Conservation (phyloP, 345 rosid genomes). For the Alliaria petiolata region DNA sequence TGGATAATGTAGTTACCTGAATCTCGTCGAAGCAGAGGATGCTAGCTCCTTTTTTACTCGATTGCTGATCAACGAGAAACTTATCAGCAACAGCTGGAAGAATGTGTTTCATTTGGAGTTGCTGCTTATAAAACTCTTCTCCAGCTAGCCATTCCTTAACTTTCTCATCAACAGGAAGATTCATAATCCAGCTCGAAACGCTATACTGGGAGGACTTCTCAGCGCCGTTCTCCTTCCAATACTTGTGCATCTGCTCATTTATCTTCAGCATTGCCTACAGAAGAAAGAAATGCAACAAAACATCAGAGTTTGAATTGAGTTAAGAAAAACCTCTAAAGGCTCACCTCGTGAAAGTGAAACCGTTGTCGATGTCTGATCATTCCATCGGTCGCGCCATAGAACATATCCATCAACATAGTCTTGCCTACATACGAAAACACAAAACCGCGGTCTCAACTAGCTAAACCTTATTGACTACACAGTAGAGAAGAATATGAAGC, state of each 20-base stretch:
- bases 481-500: not conserved
- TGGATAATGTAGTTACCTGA: constrained; percentile 47
- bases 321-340: not conserved
- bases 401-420: constrained; percentile 99
- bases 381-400: constrained; percentile 69
- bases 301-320: not conserved
- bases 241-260: constrained; percentile 81
- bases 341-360: constrained; percentile 86
- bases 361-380: constrained; percentile 63
- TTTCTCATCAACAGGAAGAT: constrained; percentile 80
- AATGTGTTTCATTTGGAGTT: constrained; percentile 72
- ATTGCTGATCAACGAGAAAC: constrained; percentile 60
- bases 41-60: constrained; percentile 66
- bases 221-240: constrained; percentile 79
- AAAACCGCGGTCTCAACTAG: not conserved
- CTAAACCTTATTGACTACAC: not conserved
- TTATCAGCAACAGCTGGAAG: constrained; percentile 91
- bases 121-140: constrained; percentile 84
- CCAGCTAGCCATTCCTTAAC: constrained; percentile 89
- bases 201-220: constrained; percentile 54
- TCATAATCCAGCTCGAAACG: constrained; percentile 74
- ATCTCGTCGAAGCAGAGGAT: constrained; percentile 93
- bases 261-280: constrained; percentile 90
- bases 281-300: not conserved
- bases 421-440: constrained; percentile 51